Conservation (phyloP, 73 alveolate species). For the Symbiodinium natans region DNA sequence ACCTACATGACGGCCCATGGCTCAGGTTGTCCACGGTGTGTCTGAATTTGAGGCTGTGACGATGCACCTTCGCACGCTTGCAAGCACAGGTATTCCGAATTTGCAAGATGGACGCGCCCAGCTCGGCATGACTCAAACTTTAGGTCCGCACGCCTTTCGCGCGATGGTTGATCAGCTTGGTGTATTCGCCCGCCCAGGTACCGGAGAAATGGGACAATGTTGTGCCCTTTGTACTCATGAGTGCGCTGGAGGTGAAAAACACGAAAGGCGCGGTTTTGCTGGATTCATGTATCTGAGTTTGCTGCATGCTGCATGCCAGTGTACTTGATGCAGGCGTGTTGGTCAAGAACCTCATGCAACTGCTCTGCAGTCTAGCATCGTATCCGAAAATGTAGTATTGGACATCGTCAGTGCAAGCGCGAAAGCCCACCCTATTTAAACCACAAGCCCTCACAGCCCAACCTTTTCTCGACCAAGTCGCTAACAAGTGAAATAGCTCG, state of each 20-base stretch:
- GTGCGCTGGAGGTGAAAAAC: conserved; percentile 93
- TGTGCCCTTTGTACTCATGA: conserved; percentile 62
- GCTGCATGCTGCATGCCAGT: neutral
- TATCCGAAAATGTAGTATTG: neutral
- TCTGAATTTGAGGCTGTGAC: neutral
- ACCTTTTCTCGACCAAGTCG: too few relatives aligned
- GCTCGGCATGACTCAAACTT: neutral
- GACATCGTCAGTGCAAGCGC: too few relatives aligned
- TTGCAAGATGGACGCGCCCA: conserved; percentile 60
- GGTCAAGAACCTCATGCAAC: conserved; percentile 45
- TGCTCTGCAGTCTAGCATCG: neutral
- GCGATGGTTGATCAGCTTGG: neutral
- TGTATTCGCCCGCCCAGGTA: conserved; percentile 2
- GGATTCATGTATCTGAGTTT: neutral
- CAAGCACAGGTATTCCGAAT: conserved; percentile 45
- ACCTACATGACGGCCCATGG: conserved; percentile 51
- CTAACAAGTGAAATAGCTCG: too few relatives aligned
- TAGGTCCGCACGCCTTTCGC: too few relatives aligned
- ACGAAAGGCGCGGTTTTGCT: conserved; percentile 42
- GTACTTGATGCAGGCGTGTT: conserved; percentile 18
- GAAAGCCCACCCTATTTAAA: too few relatives aligned
- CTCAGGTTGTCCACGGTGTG: neutral
- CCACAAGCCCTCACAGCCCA: too few relatives aligned
- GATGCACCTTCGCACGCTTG: neutral
- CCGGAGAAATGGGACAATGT: conserved; percentile 78